Base-by-base conservation (phyloP, 2,329 filamentous ascomycete species). In the Aphanocladium album region DNA sequence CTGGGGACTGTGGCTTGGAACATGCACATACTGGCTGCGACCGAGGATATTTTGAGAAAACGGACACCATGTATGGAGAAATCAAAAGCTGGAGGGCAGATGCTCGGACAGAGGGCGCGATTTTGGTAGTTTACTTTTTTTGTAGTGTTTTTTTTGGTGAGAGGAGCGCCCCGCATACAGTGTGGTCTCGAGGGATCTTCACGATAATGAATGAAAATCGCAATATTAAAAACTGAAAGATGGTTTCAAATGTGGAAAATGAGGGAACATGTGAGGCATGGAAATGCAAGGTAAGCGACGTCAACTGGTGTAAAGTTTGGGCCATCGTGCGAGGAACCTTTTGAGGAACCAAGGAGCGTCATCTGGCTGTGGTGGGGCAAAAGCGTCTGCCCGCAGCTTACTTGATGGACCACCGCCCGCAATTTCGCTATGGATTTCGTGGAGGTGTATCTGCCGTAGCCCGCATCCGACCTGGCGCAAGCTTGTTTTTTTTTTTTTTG, bases 131-230 rank as follows among this genome's bases (percentile, higher is more conserved):
- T 58, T 43, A 33, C 35, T 57, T 27, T 33, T 46, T 35, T 51
- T 50, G 33, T 17, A 39, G 16, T 30, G 30, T 30, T 41, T 25
- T 43, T 51, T 45, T 33, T 41, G 7, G 23, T 17, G 25, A 43
- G 46, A 37, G 23, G n/a, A 21, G 56, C 12, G 37, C 23, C 23
- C 43, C 41, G 56, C 35, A 23, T 43, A 23, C 33, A 33, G 21
- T 16, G 54, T 50, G 58, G 51, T 49, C 50, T n/a, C n/a, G 23
- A 43, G 33, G 23, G 41, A 52, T 12, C 21, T 49, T 55, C 60
- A 53, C 55, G 57, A 55, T 59, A 58, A 59, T 60, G 60, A 57
- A 57, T 57, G 45, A 57, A 49, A 49, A 19, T 49, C 47, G 54
- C 33, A 30, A 11, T 37, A 47, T 8, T 5, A 33, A 55, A 17